Evolutionary conservation across 2,329 filamentous ascomycete genomes (phyloP).

Genomic region (Waltergamsia citrina): DNA sequence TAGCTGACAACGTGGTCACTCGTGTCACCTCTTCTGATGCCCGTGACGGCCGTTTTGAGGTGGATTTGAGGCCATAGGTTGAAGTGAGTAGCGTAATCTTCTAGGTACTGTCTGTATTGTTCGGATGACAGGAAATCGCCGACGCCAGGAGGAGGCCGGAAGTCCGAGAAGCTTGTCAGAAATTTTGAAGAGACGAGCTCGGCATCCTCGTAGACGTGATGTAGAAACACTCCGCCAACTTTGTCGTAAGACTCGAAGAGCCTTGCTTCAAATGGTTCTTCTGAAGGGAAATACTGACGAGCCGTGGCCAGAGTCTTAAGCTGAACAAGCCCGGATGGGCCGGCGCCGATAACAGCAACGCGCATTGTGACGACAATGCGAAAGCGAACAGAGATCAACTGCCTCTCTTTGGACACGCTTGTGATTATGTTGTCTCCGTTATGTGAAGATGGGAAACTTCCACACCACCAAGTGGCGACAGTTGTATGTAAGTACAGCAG

Average conservation of each 20-base stretch:
- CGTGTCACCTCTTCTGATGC: slow-evolving; percentile 1
- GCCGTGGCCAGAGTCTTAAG: slow-evolving; percentile 26
- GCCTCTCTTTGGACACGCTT: no score
- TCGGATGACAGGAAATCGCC: slow-evolving; percentile 29
- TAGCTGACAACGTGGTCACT: slow-evolving; percentile 5
- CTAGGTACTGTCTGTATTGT: slow-evolving; percentile 27
- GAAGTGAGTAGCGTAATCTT: slow-evolving; percentile 26
- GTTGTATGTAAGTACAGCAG: no score
- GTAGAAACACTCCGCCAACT: slow-evolving; percentile 32
- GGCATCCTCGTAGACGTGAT: slow-evolving; percentile 30
- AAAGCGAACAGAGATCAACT: no score
- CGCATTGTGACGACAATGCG: no score
- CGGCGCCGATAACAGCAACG: slow-evolving; percentile 28
- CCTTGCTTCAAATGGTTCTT: slow-evolving; percentile 25
- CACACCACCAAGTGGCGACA: no score
- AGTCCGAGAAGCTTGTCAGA: slow-evolving; percentile 34
- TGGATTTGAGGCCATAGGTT: slow-evolving; percentile 25
- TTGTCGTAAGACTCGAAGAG: slow-evolving; percentile 31
- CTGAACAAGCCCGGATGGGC: slow-evolving; percentile 27
- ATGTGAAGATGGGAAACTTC: no score
- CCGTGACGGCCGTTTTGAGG: slow-evolving; percentile 5
- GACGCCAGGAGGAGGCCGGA: slow-evolving; percentile 22
- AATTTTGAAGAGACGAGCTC: slow-evolving; percentile 33
- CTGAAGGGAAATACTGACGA: slow-evolving; percentile 15
- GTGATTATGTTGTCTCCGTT: no score